Conservation (phyloP, 2,329 filamentous ascomycete genomes). For the Fonsecaea pedrosoi region DNA sequence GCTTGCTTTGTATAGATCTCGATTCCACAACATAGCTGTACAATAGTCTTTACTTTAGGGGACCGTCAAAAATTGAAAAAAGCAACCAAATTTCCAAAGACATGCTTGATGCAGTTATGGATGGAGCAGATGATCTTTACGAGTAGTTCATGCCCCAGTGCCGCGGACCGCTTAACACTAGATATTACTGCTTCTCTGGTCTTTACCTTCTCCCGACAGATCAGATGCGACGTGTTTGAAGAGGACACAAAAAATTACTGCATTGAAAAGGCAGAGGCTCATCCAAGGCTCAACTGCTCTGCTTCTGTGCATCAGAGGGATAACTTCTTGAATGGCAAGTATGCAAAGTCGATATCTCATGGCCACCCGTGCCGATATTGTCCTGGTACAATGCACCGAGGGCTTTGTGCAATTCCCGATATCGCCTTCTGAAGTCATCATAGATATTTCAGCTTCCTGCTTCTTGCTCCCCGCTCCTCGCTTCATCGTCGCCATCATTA, state of each 20-base stretch:
- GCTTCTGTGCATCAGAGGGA: slow-evolving; percentile 1
- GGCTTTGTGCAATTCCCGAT: slow-evolving; percentile 1
- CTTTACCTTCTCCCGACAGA: background rate
- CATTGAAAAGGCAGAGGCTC: slow-evolving; percentile 6
- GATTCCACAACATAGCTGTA: background rate
- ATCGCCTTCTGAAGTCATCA: slow-evolving; percentile 11
- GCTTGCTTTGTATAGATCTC: background rate
- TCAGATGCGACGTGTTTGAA: background rate
- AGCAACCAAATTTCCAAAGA: background rate
- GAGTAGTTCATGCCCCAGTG: too few species aligned
- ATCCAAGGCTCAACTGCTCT: slow-evolving; percentile 8
- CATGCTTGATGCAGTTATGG: background rate
- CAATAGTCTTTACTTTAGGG: background rate
- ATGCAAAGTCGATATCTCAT: slow-evolving; percentile 2
- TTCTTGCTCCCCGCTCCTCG: background rate
- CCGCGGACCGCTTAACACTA: background rate
- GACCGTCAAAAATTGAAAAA: background rate
- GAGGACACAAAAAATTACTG: background rate
- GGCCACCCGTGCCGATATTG: slow-evolving; percentile 2
- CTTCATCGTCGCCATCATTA: background rate
- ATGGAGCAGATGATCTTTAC: too few species aligned
- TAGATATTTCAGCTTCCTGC: slow-evolving; percentile 4
- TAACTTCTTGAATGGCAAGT: background rate
- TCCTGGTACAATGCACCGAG: slow-evolving; percentile 11
- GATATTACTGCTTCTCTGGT: background rate